Evolutionary conservation across 1,284 basidiomycete genomes (phyloP), one percentile per base, ranked within the genome.

Genomic region (Mycena sp.): DNA sequence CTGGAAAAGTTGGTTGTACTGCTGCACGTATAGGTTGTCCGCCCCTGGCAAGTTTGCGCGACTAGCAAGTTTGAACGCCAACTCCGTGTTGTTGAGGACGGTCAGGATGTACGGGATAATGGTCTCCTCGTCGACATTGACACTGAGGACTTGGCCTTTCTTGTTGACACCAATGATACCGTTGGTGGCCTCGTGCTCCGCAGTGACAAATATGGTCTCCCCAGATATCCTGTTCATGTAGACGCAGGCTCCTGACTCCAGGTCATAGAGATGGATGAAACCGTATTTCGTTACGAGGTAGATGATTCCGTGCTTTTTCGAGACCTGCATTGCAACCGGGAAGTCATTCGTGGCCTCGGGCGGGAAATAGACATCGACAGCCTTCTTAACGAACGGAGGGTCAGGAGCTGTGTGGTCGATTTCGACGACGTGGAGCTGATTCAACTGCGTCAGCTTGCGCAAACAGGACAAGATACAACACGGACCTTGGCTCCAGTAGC

Each of bases 221-320:
- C 98, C 97, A 52, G 95, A 98, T 77, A 99, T 99, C 69, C 98
- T 93, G 87, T 99, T 99, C 98, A 99, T 99, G 86, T 99, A 99
- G 71, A 99, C 91, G 83, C 98, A 99, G 55, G 95, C 92, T 64
- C 97, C 98, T n/a, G 93, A 90, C 80, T 99, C 98, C 69, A 99
- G 88, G 80, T 99, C 98, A 80, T 99, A 99, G 17, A 99, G 87
- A 80, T 99, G 98, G 74, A 99, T 99, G 82, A 99, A 99, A 53
- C 98, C 98, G 77, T 96, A 99, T 78, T 99, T 99, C 65, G 98
- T 99, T 74, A 99, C 94, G 64, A 99, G 87, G 81, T 98, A 99
- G 73, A 98, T 85, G 78, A 99, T 96, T 50, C 97, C 97, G 79
- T 99, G 97, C 74, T 95, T 94, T 79, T 93, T 90, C 57, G 97